These are phyloP conservation scores for Ascochyta koolunga DNA, from an alignment of 2,329 filamentous ascomycete species.

Conservation along the genomic window DNA sequence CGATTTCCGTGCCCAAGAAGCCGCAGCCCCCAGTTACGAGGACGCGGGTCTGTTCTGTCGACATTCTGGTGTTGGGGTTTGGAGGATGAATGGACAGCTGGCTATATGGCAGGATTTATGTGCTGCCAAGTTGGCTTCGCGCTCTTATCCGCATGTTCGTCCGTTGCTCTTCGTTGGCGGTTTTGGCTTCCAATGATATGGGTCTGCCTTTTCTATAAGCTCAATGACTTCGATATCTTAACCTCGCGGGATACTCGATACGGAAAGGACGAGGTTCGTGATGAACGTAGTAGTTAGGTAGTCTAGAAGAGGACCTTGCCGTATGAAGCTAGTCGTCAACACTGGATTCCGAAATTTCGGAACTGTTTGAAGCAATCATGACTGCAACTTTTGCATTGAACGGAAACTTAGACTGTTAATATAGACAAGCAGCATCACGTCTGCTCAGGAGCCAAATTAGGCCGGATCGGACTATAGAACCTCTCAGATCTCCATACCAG, in stretches of 20 bases:
- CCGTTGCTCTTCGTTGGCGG: not conserved
- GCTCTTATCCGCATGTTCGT: conserved; percentile 14
- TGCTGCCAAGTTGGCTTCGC: conserved; percentile 15
- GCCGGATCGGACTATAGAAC: too few relatives aligned
- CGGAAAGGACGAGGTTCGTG: not conserved
- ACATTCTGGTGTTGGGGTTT: not conserved
- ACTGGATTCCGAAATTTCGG: conserved; percentile 12
- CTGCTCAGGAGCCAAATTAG: too few relatives aligned
- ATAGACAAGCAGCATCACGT: too few relatives aligned
- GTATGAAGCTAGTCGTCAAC: conserved; percentile 8
- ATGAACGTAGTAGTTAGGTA: not conserved
- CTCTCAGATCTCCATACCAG: too few relatives aligned
- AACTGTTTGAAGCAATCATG: not conserved
- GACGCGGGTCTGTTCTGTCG: conserved; percentile 40
- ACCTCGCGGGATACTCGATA: not conserved
- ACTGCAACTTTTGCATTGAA: not conserved
- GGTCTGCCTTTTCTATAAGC: not conserved
- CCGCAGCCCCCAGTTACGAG: conserved; percentile 57
- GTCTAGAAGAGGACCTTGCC: not conserved
- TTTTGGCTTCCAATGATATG: not conserved
- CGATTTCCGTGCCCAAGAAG: conserved; percentile 53
- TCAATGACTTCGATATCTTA: not conserved
- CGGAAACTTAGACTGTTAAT: too few relatives aligned
- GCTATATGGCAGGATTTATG: conserved; percentile 8
- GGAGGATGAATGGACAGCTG: not conserved